Base-by-base conservation (phyloP, 2,329 filamentous ascomycete species). In the Sporothrix schenckii region DNA sequence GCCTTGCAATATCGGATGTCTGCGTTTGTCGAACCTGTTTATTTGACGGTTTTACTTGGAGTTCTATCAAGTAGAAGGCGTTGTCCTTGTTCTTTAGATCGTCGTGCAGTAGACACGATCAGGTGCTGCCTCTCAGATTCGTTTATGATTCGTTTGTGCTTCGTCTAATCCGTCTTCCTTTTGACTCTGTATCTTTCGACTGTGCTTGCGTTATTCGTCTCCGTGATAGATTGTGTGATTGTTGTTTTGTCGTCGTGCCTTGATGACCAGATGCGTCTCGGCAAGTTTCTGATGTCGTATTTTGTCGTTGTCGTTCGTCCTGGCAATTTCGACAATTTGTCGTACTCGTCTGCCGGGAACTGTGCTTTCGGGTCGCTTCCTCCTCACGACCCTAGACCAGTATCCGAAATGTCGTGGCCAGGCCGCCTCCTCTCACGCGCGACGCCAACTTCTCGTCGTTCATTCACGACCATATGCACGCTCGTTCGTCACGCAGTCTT, bases 401-500 rank as follows among this genome's bases (percentile, higher is more conserved):
- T 27, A 47, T 21, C 39, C 58, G 9, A 50, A 24, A 41, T 53
- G n/a, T 44, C 34, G 50, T 53, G 63, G 27, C 27, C 47, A 34
- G 63, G 63, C 44, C 27, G 14, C 44, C 49, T 34, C 27, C 41
- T 19, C 50, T 11, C 54, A 16, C 53, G 21, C 39, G 53, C 39
- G 54, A 47, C 44, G 41, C 44, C 24, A 19, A 24, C 66, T 60
- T 24, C 54, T 61, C 56, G 74, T 70, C 76, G 73, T 74, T 74
- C 75, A 76, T 75, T 73, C 69, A 76, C 74, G 71, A 77, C 76
- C 78, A 78, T 79, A 76, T 78, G 75, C 75, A 74, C 76, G 74
- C 75, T 63, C 47, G 56, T 44, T 69, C 56, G 68, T 69, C 68
- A 47, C 68, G 56, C 56, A 69, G 56, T 73, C 77, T 79, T 78